Evolutionary conservation across 2,329 filamentous ascomycete genomes (phyloP), one percentile per base, ranked within the genome.

Genomic region (Colletotrichum brevisporum): DNA sequence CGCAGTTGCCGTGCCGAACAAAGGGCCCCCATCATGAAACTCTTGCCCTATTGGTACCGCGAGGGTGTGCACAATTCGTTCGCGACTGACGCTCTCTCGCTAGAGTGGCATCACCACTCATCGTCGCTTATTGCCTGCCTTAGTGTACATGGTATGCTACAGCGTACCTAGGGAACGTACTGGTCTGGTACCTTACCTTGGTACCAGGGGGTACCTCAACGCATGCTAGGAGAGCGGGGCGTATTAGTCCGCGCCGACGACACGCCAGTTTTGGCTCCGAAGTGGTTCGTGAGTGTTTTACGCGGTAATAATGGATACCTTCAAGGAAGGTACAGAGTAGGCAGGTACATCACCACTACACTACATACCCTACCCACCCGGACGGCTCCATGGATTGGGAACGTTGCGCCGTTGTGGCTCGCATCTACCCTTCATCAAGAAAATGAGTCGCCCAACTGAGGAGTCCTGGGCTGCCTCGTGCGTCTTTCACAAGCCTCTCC

Each of bases 341-440:
- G 31, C 31, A 36, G 31, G 31, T 36, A 36, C 31, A 43, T 4
- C 16, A n/a, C 51, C 31, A 43, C 41, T 43, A n/a, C 51, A 16
- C 50, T 62, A 54, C 59, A 62, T 53, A 54, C 60, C 39, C 48
- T 69, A 69, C 56, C 67, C 67, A 67, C 67, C 63, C 55, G 62
- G 62, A 47, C 51, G 24, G 18, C 67, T 56, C 51, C 67, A 69
- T 69, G 62, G 67, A 61, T 69, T 57, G 67, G 67, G 62, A 39
- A 41, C 62, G n/a, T 69, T 69, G 63, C 67, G 45, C 50, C 62
- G 63, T 67, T 55, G 62, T 69, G 67, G 62, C 56, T 60, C 67
- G 62, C 62, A 69, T 69, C 51, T 61, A 41, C 56, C 51, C 55
- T 56, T 67, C 51, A 41, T 41, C 56, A 55, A 45, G 56, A 47